These are phyloP conservation scores for Laburnicola sp. DNA, from an alignment of 2,329 filamentous ascomycete genomes.

Conservation along the genomic window DNA sequence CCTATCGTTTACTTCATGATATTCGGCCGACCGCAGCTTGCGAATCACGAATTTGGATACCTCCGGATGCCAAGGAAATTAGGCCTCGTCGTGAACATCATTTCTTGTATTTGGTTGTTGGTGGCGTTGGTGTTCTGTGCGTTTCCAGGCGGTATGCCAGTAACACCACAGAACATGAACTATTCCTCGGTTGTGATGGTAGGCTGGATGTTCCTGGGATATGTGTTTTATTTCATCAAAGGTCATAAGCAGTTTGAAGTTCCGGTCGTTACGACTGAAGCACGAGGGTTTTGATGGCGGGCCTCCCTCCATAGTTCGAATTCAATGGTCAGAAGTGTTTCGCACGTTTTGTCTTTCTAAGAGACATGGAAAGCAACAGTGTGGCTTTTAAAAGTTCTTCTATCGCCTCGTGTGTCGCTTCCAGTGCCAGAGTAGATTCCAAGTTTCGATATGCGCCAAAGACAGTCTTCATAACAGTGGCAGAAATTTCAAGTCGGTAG, in stretches of 20 bases:
- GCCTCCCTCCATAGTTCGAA: not conserved
- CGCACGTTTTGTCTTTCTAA: too few species aligned
- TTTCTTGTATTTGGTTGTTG: slow-evolving; percentile 50
- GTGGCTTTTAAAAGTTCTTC: too few species aligned
- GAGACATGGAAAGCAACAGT: too few species aligned
- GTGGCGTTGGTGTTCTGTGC: slow-evolving; percentile 52
- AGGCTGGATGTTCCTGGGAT: slow-evolving; percentile 46
- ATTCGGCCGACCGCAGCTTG: slow-evolving; percentile 37
- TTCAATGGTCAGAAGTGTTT: not conserved
- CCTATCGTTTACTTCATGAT: slow-evolving; percentile 47
- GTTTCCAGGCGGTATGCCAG: slow-evolving; percentile 49
- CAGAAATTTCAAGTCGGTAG: too few species aligned
- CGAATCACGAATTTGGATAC: slow-evolving; percentile 13
- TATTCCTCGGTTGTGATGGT: slow-evolving; percentile 51
- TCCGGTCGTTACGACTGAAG: slow-evolving; percentile 19
- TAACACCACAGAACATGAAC: slow-evolving; percentile 52
- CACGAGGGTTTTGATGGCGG: not conserved
- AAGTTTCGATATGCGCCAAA: too few species aligned
- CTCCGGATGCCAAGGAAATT: slow-evolving; percentile 36
- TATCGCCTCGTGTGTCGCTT: too few species aligned
- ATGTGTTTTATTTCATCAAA: slow-evolving; percentile 38
- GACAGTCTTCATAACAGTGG: too few species aligned
- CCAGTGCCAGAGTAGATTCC: too few species aligned
- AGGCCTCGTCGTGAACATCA: slow-evolving; percentile 46
- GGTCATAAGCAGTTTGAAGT: slow-evolving; percentile 33